Conservation (phyloP, 2,329 filamentous ascomycete genomes). For the Epichloe sibirici region DNA sequence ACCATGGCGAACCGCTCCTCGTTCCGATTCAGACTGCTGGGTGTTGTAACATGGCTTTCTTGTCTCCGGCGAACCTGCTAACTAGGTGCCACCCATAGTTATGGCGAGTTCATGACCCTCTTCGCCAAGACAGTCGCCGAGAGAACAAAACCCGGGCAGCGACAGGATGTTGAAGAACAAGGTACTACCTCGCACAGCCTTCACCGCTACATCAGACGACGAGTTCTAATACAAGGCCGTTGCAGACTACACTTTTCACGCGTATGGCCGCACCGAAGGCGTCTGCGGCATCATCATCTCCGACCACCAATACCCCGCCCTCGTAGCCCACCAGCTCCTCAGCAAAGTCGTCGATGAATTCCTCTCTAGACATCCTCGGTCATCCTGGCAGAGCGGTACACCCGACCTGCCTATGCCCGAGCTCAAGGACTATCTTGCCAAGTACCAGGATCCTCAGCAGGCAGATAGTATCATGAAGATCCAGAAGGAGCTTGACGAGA, state of each 20-base stretch:
- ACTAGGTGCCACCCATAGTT: conserved; percentile 14
- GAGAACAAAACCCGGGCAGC: conserved; percentile 65
- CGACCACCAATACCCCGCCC: conserved; percentile 60
- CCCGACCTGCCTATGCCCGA: conserved; percentile 52
- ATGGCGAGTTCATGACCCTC: conserved; percentile 63
- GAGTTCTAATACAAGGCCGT: not conserved
- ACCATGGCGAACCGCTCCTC: not conserved
- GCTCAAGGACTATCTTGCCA: conserved; percentile 61
- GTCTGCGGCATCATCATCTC: conserved; percentile 67
- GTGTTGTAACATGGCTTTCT: not conserved
- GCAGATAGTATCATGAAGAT: conserved; percentile 93
- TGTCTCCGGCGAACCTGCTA: conserved; percentile 1
- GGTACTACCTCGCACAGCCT: conserved; percentile 30
- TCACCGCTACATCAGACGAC: too few relatives aligned
- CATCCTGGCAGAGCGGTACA: conserved; percentile 47
- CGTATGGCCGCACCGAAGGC: conserved; percentile 63
- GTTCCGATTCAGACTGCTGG: not conserved
- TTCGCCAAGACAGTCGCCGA: conserved; percentile 83
- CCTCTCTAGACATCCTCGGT: conserved; percentile 59
- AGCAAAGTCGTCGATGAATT: conserved; percentile 85
- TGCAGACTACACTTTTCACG: conserved; percentile 60
- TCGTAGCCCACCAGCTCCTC: conserved; percentile 77
- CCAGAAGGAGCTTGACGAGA: conserved; percentile 92
- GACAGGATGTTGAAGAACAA: conserved; percentile 78
- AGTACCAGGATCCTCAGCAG: conserved; percentile 77